phyloP scores from a whole-genome alignment of 1,139 yeast genomes.

The Groenewaldozyma sp. region DNA sequence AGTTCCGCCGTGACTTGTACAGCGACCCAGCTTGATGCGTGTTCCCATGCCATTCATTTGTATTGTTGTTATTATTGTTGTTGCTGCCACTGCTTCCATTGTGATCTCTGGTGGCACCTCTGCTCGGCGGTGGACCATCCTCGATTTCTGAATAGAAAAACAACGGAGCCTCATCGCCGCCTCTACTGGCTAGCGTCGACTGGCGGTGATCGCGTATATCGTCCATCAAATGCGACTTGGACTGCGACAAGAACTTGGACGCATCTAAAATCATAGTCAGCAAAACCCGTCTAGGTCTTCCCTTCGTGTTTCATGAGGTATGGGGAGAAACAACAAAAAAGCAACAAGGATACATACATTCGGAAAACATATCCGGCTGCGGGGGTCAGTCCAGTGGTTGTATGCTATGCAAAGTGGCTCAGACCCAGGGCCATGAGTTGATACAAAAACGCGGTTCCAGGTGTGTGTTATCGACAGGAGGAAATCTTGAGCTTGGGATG shows the following conservation, averaged over 20 bases:
- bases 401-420: too few species aligned
- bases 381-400: too few species aligned
- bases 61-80: too few species aligned
- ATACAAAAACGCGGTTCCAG: too few species aligned
- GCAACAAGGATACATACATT: too few species aligned
- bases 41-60: constrained; percentile 6
- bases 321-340: too few species aligned
- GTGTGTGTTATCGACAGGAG: too few species aligned
- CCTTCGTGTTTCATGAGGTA: too few species aligned
- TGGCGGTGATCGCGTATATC: constrained; percentile 12
- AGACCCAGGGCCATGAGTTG: too few species aligned
- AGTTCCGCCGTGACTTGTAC: constrained; percentile 14
- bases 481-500: too few species aligned
- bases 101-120: constrained; percentile 6
- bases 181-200: constrained; percentile 3
- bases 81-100: constrained; percentile 10
- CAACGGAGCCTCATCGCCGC: constrained; percentile 23
- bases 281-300: neutral
- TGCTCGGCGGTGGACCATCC: constrained; percentile 10
- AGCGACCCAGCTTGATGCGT: constrained; percentile 12
- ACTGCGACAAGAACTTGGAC: constrained; percentile 31
- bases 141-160: constrained; percentile 26
- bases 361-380: constrained; percentile 16
- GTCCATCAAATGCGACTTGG: constrained; percentile 22
- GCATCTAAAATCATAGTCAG: constrained; percentile 24